Percentiles rank a stretch among this genome's conserved stretches.
phyloP scores from a whole-genome alignment of 192 early-diverging fungal genomes.

The Coemansia sp. region DNA sequence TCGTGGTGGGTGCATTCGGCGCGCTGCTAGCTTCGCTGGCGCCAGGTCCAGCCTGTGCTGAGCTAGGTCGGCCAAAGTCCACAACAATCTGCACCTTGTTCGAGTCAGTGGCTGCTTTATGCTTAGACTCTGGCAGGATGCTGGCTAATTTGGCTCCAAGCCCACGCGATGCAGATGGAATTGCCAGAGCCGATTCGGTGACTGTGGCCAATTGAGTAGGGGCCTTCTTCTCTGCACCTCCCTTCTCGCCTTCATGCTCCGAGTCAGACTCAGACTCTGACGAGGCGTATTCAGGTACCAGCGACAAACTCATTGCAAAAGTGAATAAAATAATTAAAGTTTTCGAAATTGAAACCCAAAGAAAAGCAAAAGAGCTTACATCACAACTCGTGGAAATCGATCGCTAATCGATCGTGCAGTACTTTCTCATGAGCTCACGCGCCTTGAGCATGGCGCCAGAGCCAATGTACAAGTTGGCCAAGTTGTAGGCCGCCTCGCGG shows the following conservation, averaged over 20 bases:
- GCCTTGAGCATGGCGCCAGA: slow-evolving; percentile 74
- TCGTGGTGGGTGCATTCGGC: background rate
- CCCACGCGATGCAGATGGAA: background rate
- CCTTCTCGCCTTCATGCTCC: slow-evolving; percentile 9
- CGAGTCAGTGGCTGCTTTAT: background rate
- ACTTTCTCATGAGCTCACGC: slow-evolving; percentile 65
- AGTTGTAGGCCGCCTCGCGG: slow-evolving; percentile 89
- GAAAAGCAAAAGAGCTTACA: background rate
- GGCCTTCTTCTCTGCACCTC: background rate
- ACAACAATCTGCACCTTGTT: slow-evolving; percentile 27
- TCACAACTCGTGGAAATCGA: background rate
- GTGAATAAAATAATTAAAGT: background rate
- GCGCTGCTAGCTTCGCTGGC: background rate
- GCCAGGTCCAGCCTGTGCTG: background rate
- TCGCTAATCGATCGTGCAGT: slow-evolving; percentile 65
- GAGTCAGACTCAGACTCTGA: slow-evolving; percentile 28
- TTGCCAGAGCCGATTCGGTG: background rate
- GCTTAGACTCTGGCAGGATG: slow-evolving; percentile 33
- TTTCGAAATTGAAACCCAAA: background rate
- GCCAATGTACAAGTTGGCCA: slow-evolving; percentile 73
- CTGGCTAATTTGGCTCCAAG: slow-evolving; percentile 29
- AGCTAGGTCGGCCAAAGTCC: slow-evolving; percentile 15
- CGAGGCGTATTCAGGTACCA: slow-evolving; percentile 40
- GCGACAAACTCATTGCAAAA: slow-evolving; percentile 17
- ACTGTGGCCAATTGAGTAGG: background rate